phyloP scores from a whole-genome alignment of 257 asterid genomes.

The Nicotiana otophora region DNA sequence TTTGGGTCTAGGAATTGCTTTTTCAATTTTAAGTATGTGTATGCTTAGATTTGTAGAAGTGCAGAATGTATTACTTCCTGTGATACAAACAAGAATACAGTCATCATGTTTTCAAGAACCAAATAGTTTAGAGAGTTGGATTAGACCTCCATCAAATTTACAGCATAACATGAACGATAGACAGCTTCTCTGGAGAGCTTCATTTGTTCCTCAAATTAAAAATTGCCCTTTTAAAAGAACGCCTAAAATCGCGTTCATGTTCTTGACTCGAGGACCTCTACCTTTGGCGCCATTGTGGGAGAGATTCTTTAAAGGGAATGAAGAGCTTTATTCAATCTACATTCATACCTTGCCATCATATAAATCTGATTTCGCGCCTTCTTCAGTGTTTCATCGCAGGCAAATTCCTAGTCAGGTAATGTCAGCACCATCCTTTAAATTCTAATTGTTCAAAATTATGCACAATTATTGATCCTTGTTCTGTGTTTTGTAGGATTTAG shows the following conservation, averaged over 20 bases:
- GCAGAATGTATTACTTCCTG: constrained; percentile 30
- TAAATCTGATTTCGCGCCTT: constrained; percentile 40
- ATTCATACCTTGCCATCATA: constrained; percentile 68
- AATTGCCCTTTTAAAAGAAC: constrained; percentile 59
- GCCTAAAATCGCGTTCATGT: constrained; percentile 87
- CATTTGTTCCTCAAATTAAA: constrained; percentile 49
- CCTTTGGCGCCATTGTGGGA: constrained; percentile 90
- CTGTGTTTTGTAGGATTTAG: neutral
- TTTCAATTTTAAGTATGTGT: constrained; percentile 56
- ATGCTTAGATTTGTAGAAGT: constrained; percentile 37
- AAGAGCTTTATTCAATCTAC: constrained; percentile 63
- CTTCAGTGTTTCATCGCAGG: constrained; percentile 65
- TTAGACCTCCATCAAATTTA: constrained; percentile 43
- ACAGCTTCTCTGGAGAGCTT: constrained; percentile 78
- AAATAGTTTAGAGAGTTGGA: constrained; percentile 38
- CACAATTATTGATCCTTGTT: neutral
- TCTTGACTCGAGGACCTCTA: constrained; percentile 79
- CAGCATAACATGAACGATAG: constrained; percentile 62
- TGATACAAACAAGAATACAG: constrained; percentile 22
- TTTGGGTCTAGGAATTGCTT: constrained; percentile 57
- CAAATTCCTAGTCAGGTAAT: constrained; percentile 85
- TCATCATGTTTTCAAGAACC: constrained; percentile 42
- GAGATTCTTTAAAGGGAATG: constrained; percentile 62
- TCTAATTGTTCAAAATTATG: neutral
- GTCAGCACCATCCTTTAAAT: neutral